Evolutionary conservation across 2,329 filamentous ascomycete species (phyloP), one percentile per base, ranked within the genome.

Genomic region (Cercospora berteroae): DNA sequence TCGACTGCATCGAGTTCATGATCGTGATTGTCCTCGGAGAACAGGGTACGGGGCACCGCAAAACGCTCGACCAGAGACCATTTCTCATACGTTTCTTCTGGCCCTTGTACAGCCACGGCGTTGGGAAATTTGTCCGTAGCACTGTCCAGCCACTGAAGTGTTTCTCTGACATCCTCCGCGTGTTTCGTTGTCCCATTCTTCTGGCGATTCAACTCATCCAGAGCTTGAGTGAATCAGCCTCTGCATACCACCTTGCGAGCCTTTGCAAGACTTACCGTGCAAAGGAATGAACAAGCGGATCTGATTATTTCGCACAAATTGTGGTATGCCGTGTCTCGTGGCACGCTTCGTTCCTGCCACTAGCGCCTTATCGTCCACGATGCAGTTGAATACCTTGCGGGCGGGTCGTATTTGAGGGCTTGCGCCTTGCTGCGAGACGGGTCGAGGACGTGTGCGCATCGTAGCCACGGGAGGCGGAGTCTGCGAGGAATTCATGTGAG

Each of bases 371-470:
- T 84, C 83, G 73, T 85, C 83, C 70, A 84, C 81, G 70, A 84
- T 84, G 75, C 83, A 84, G 77, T 84, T 84, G 80, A 85, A 84
- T 66, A 84, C 73, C 77, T 83, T 84, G 71, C 82, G 80, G 12
- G 70, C 67, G 27, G 76, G 74, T 63, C 64, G 63, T 57, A 64
- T 55, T 63, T 60, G 42, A 52, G 64, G 56, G 5, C 48, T 65
- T 29, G 71, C 65, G 70, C 67, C 71, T 55, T 76, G 72, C 62
- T 72, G 72, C 31, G 74, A 76, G 39, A 66, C 61, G 7, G 75
- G 74, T 52, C 74, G 75, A 61, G 64, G 70, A 66, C 74, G 70
- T 60, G 72, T 48, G 67, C 74, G 72, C 73, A 74, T 74, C 23
- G 67, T 73, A 63, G 59, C 60, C 48, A 64, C 60, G 61, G 58